Percentiles rank a stretch among this genome's conserved stretches.
phyloP scores from a whole-genome alignment of 2,329 filamentous ascomycete species.

The Cladosporium oxysporum region DNA sequence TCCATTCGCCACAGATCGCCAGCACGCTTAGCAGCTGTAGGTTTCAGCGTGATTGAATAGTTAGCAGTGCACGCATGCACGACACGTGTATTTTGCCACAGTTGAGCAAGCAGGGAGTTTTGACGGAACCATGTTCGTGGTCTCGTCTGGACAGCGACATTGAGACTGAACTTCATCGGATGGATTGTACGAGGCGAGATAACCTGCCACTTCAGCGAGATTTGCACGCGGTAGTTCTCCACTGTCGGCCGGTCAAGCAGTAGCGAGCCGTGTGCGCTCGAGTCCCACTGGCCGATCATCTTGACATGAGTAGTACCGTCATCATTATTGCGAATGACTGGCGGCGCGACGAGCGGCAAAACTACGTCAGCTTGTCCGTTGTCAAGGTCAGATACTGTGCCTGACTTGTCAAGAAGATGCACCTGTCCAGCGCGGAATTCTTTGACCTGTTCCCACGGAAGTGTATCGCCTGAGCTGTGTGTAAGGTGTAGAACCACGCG shows the following conservation, averaged over 20 bases:
- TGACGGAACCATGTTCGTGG: constrained; percentile 82
- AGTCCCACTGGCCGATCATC: constrained; percentile 94
- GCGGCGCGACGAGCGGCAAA: constrained; percentile 74
- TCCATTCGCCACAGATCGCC: constrained; percentile 96
- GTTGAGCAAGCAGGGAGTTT: constrained; percentile 79
- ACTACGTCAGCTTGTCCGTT: constrained; percentile 71
- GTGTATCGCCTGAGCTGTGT: constrained; percentile 81
- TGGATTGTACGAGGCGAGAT: constrained; percentile 79
- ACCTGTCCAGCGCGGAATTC: constrained; percentile 77
- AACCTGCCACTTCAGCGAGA: constrained; percentile 84
- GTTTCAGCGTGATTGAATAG: constrained; percentile 83
- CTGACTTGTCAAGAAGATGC: constrained; percentile 78
- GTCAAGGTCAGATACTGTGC: constrained; percentile 79
- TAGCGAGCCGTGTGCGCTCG: constrained; percentile 86
- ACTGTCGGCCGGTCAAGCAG: constrained; percentile 89
- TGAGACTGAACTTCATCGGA: constrained; percentile 82
- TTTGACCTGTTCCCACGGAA: constrained; percentile 85
- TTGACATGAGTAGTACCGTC: constrained; percentile 89
- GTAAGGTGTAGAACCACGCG: constrained; percentile 85
- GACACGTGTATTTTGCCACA: constrained; percentile 83
- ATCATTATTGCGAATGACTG: constrained; percentile 78
- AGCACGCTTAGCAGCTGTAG: constrained; percentile 84
- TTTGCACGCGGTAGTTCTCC: constrained; percentile 90
- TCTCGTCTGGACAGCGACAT: constrained; percentile 79
- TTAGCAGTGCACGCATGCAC: constrained; percentile 85